A percentile compares a stretch with the other conserved stretches of the same genome.
phyloP scores from a whole-genome alignment of 2,329 filamentous ascomycete species.

The Cercospora sojina region DNA sequence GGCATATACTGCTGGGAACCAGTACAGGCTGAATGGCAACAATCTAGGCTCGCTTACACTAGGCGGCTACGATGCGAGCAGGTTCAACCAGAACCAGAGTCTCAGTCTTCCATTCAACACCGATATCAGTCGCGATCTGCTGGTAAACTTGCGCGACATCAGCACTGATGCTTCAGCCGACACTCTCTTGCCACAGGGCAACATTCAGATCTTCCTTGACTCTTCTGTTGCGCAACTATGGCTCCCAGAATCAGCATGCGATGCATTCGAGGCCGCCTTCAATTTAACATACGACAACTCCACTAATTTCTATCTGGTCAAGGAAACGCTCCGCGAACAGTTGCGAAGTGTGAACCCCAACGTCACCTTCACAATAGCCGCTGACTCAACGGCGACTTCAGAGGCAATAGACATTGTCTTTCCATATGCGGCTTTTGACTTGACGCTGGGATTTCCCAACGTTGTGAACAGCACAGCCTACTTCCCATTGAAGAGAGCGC shows the following conservation, averaged over 20 bases:
- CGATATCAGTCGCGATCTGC: slow-evolving; percentile 38
- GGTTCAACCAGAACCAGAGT: slow-evolving; percentile 38
- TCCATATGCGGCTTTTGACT: slow-evolving; percentile 41
- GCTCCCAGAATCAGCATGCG: slow-evolving; percentile 52
- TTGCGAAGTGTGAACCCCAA: slow-evolving; percentile 32
- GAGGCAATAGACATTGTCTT: slow-evolving; percentile 38
- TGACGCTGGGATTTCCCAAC: slow-evolving; percentile 34
- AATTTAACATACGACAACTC: slow-evolving; percentile 36
- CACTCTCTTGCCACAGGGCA: slow-evolving; percentile 33
- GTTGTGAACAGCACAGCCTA: slow-evolving; percentile 34
- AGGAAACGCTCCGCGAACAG: slow-evolving; percentile 33
- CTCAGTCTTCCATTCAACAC: slow-evolving; percentile 35
- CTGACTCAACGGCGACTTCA: slow-evolving; percentile 26
- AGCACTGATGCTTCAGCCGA: slow-evolving; percentile 29
- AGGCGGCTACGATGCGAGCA: slow-evolving; percentile 42
- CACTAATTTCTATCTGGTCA: slow-evolving; percentile 38
- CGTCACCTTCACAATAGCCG: slow-evolving; percentile 39
- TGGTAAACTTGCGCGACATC: slow-evolving; percentile 37
- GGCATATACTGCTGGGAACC: slow-evolving; percentile 42
- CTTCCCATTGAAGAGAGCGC: slow-evolving; percentile 39
- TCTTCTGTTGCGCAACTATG: slow-evolving; percentile 64
- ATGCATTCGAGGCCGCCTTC: slow-evolving; percentile 40
- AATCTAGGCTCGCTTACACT: slow-evolving; percentile 42
- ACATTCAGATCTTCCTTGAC: slow-evolving; percentile 56
- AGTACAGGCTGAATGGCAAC: slow-evolving; percentile 36